Percentiles rank a stretch among this genome's conserved stretches.
Evolutionary conservation across 192 early-diverging fungal species (phyloP).

Genomic region (Podila clonocystis): DNA sequence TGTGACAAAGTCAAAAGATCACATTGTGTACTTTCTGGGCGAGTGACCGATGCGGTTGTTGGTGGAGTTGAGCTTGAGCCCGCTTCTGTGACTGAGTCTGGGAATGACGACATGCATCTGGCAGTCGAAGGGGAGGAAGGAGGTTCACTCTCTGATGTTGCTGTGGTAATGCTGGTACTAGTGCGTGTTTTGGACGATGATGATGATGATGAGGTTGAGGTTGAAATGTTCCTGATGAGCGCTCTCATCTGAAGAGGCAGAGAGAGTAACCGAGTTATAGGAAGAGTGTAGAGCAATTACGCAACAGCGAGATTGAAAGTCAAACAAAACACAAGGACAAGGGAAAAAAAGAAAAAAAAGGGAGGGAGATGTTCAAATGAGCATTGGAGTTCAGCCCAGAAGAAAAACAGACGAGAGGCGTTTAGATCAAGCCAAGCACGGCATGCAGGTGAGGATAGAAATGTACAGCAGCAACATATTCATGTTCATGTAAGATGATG

Average conservation of each 20-base stretch:
- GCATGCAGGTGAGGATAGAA: neutral
- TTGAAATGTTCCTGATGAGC: slow-evolving; percentile 33
- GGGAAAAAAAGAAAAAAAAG: neutral
- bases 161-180: neutral
- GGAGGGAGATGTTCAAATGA: neutral
- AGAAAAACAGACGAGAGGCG: neutral
- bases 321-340: neutral
- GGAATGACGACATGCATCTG: slow-evolving; percentile 1
- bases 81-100: slow-evolving; percentile 4
- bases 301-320: neutral
- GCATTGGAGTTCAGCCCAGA: neutral
- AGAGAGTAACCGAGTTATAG: neutral
- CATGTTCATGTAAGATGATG: too few species aligned
- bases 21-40: too few species aligned
- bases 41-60: too few species aligned
- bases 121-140: neutral
- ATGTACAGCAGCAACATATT: too few species aligned
- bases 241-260: slow-evolving; percentile 30
- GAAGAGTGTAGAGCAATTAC: neutral
- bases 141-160: slow-evolving; percentile 6
- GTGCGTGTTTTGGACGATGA: neutral
- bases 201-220: slow-evolving; percentile 17
- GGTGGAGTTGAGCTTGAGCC: neutral
- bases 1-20: too few species aligned
- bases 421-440: neutral